These are phyloP conservation scores for Chaetomium fimeti DNA, from an alignment of 495 filamentous ascomycete species.

Conservation along the genomic window DNA sequence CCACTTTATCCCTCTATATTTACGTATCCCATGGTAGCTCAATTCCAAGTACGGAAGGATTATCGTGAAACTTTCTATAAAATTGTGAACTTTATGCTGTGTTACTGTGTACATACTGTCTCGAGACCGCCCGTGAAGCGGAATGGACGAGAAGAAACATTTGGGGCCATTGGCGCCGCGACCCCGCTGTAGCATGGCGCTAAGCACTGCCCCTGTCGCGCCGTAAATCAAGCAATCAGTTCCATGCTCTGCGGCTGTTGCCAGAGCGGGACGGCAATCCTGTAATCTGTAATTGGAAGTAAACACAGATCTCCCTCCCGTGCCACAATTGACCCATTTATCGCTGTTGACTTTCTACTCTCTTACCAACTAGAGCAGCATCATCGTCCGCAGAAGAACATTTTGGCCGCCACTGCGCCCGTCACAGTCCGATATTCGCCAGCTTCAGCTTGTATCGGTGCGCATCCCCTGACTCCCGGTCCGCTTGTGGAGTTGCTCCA, in stretches of 20 bases:
- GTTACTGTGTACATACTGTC: no score
- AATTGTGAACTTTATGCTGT: no score
- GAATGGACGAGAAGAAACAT: neutral
- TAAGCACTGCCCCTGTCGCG: constrained; percentile 17
- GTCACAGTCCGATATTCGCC: constrained; percentile 4
- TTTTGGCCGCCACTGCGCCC: neutral
- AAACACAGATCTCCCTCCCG: constrained; percentile 24
- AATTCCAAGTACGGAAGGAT: no score
- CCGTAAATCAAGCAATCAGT: constrained; percentile 16
- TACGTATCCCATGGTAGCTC: no score
- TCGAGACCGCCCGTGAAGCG: no score
- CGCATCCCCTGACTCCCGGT: constrained; percentile 3
- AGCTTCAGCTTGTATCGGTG: constrained; percentile 17
- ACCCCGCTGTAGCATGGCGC: constrained; percentile 23
- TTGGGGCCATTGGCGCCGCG: neutral
- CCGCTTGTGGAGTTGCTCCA: constrained; percentile 22
- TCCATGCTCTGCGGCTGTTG: constrained; percentile 23
- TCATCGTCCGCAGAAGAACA: neutral
- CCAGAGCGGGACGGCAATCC: constrained; percentile 14
- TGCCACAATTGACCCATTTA: neutral
- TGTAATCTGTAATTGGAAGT: constrained; percentile 9
- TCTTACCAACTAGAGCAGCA: neutral
- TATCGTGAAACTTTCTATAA: no score
- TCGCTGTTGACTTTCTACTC: constrained; percentile 15
- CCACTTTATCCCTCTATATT: no score